These are phyloP conservation scores for Mantamonas sphyraenae DNA, from an alignment of 78 protist species.

Conservation along the genomic window DNA sequence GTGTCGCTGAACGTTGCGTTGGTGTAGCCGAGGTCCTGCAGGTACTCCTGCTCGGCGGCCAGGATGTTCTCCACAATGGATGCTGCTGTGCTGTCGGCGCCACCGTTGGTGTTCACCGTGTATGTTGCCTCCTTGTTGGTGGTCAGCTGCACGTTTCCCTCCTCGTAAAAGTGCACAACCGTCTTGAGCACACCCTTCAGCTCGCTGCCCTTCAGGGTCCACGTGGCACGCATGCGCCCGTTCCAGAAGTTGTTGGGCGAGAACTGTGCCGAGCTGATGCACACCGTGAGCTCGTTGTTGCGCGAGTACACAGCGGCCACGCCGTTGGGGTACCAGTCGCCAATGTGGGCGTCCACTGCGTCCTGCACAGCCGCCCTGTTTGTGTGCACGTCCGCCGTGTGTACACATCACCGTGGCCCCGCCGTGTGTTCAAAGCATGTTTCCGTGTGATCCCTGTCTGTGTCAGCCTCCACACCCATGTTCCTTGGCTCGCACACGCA, in stretches of 20 bases:
- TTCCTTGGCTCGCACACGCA: constrained; percentile 23
- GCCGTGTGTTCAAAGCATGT: too few species aligned
- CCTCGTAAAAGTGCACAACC: constrained; percentile 56
- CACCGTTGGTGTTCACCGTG: too few species aligned
- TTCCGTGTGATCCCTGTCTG: not conserved
- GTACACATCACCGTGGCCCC: too few species aligned
- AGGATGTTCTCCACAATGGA: too few species aligned
- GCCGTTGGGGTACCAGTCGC: constrained; percentile 11
- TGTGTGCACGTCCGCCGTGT: too few species aligned
- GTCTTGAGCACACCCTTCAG: constrained; percentile 21
- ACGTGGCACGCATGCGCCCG: constrained; percentile 60
- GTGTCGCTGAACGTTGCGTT: too few species aligned
- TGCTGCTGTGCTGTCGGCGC: too few species aligned
- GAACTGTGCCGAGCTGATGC: constrained; percentile 32
- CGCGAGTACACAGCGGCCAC: not conserved
- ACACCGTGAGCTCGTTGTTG: constrained; percentile 9
- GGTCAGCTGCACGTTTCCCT: constrained; percentile 67
- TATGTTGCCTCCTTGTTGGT: constrained; percentile 18
- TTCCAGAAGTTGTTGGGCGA: constrained; percentile 51
- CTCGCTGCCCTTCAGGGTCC: constrained; percentile 34
- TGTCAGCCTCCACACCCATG: constrained; percentile 26
- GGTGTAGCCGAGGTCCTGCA: too few species aligned
- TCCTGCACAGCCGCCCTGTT: not conserved
- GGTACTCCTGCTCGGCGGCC: too few species aligned
- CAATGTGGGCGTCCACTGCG: not conserved